Conservation (phyloP, 2,329 filamentous ascomycete species). For the Arachnopeziza araneosa region DNA sequence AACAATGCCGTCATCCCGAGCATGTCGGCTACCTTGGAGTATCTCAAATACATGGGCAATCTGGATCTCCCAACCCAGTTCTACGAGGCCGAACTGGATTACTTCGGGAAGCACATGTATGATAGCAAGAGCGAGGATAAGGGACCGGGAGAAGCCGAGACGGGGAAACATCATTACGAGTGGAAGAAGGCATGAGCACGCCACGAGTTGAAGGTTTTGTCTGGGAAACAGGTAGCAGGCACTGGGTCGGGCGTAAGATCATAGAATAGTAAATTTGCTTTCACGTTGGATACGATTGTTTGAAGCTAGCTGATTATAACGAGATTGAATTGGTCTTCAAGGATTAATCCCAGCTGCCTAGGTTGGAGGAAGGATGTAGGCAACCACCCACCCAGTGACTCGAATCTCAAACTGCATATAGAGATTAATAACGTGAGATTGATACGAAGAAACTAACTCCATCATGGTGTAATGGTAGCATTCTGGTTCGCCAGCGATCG, state of each 20-base stretch:
- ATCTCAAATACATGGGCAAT: constrained; percentile 57
- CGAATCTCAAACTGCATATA: too few relatives aligned
- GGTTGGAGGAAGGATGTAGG: too few relatives aligned
- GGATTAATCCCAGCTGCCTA: too few relatives aligned
- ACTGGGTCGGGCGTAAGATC: not conserved
- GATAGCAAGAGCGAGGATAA: constrained; percentile 52
- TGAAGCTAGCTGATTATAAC: too few relatives aligned
- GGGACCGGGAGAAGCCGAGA: constrained; percentile 42
- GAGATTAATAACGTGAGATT: too few relatives aligned
- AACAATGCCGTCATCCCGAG: constrained; percentile 56
- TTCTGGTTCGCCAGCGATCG: too few relatives aligned
- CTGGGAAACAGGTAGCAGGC: not conserved
- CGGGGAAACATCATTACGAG: constrained; percentile 58
- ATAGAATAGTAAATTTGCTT: too few relatives aligned
- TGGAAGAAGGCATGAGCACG: constrained; percentile 42
- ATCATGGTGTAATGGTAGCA: too few relatives aligned
- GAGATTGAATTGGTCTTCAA: too few relatives aligned
- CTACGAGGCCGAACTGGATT: constrained; percentile 66
- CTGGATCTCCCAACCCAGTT: constrained; percentile 60
- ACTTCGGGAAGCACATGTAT: constrained; percentile 63
- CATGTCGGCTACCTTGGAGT: constrained; percentile 58
- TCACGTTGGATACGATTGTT: too few relatives aligned
- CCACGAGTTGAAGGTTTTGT: not conserved
- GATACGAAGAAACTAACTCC: too few relatives aligned
- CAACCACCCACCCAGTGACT: too few relatives aligned